Evolutionary conservation across 495 filamentous ascomycete genomes (phyloP).

Genomic region (Penicillium arizonense): DNA sequence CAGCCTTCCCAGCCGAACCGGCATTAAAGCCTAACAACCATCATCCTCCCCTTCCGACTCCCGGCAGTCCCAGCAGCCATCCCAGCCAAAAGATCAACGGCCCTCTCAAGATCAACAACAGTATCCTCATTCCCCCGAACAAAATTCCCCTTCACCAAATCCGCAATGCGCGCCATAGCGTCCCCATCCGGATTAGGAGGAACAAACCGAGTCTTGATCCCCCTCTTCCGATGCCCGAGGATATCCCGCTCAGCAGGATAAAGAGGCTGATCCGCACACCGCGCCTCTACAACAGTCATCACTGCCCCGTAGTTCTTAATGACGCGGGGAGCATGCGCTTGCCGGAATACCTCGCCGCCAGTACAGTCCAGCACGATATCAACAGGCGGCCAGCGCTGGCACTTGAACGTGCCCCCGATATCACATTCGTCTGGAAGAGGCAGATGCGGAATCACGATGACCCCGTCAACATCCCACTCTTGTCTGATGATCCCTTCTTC

Average conservation of each 20-base stretch:
- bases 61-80: conserved; percentile 27
- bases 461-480: conserved; percentile 31
- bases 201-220: conserved; percentile 35
- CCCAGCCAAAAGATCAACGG: conserved; percentile 27
- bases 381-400: conserved; percentile 31
- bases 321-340: conserved; percentile 31
- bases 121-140: conserved; percentile 32
- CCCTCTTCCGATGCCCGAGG: conserved; percentile 19
- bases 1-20: too few species aligned
- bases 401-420: conserved; percentile 31
- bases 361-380: conserved; percentile 43
- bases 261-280: conserved; percentile 16
- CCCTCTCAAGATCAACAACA: conserved; percentile 32
- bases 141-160: conserved; percentile 32
- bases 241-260: conserved; percentile 13
- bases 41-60: conserved; percentile 28
- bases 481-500: conserved; percentile 25
- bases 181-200: conserved; percentile 35
- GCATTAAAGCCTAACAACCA: conserved; percentile 24
- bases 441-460: conserved; percentile 27
- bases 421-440: conserved; percentile 23
- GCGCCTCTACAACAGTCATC: conserved; percentile 36
- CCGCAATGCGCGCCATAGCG: conserved; percentile 29
- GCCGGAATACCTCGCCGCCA: conserved; percentile 30
- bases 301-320: conserved; percentile 36